phyloP scores from a whole-genome alignment of 495 filamentous ascomycete genomes.

The Neurospora sp. region DNA sequence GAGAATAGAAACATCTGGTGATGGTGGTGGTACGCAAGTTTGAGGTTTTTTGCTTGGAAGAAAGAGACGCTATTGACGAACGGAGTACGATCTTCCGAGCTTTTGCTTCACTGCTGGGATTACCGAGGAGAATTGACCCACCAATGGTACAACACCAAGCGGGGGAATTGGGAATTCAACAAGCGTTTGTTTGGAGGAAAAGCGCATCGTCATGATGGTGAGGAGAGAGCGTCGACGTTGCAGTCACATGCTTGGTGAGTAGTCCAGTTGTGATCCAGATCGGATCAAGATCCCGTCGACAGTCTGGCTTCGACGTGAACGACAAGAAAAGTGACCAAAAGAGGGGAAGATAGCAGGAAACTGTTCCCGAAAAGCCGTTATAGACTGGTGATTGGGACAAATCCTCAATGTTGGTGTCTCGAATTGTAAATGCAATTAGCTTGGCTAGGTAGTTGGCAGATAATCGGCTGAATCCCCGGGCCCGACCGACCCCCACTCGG shows the following conservation, averaged over 20 bases:
- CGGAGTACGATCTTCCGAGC: background rate
- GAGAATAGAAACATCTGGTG: background rate
- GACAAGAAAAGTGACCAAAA: background rate
- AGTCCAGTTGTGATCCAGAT: background rate
- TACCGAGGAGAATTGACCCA: background rate
- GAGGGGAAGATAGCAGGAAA: background rate
- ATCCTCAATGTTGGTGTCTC: background rate
- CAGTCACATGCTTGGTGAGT: background rate
- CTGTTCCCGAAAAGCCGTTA: background rate
- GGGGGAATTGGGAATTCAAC: background rate
- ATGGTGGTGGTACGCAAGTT: background rate
- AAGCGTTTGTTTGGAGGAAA: background rate
- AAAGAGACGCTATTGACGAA: background rate
- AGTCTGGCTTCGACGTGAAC: background rate
- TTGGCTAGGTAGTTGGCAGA: background rate
- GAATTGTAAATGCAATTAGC: background rate
- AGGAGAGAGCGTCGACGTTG: background rate
- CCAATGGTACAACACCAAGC: background rate
- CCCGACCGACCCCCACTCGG: background rate
- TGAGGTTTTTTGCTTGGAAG: background rate
- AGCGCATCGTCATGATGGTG: background rate
- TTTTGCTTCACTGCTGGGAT: background rate
- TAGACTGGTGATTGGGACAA: background rate
- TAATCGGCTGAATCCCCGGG: background rate
- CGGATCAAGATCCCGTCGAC: background rate